Evolutionary conservation across 2,329 filamentous ascomycete species (phyloP), one percentile per base, ranked within the genome.

Genomic region (Penicillium sp.): DNA sequence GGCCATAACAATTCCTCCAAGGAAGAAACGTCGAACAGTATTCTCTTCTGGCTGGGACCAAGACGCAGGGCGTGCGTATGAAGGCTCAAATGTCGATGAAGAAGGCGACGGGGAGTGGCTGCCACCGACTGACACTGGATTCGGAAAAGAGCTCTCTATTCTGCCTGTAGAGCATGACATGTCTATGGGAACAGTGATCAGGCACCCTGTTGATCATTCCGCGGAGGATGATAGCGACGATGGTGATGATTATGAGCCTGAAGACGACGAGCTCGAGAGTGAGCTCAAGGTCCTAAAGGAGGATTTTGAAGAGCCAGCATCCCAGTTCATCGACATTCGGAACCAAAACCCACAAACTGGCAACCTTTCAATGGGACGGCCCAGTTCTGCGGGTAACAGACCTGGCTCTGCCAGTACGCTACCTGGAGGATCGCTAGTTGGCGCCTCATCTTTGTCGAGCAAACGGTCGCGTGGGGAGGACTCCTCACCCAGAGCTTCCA

Each of bases 1-100:
- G 1, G 71, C 82, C 0, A 78, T 96, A 39, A 77, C 81, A 13
- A 90, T 96, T 16, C 90, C 90, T 0, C 87, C 91, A 1, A 82
- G 87, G 60, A 96, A 95, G 65, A 82, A 81, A 35, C 81, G 86
- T n/a, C 70, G 64, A 65, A 88, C 63, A 42, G 64, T 66, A 13
- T 63, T 69, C 51, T 67, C 68, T 2, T 67, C 68, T 2, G 63
- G 65, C 21, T 74, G 68, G 68, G 65, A 66, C 8, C 60, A 57
- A 53, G 59, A 56, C n/a, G 58, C 55, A 16, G 62, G 52, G 3
- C 67, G 33, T 49, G 48, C 31, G n/a, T 10, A 52, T 10, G 57
- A 54, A 19, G 47, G 51, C 29, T n/a, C 9, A 16, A 50, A 50
- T 37, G 52, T 21, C 1, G 63, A 71, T n/a, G 68, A 69, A 16